Evolutionary conservation across 805 yeast genomes (phyloP).

Genomic region (Zygosaccharomyces siamensis): DNA sequence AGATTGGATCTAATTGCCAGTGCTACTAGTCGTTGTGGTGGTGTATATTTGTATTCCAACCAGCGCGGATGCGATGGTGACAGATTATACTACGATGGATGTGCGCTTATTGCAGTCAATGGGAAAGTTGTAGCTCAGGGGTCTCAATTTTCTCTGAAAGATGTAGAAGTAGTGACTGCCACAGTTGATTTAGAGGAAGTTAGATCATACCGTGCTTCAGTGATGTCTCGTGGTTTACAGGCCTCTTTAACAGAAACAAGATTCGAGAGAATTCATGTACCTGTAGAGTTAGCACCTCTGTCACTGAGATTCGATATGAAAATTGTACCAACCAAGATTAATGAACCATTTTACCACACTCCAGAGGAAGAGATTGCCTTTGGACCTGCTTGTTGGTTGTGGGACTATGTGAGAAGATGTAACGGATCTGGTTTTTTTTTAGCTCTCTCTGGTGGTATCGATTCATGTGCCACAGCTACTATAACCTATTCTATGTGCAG

Average conservation of each 20-base stretch:
- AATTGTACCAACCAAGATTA: constrained; percentile 52
- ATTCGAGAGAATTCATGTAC: constrained; percentile 53
- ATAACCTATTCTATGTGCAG: constrained; percentile 94
- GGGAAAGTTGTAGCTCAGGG: constrained; percentile 93
- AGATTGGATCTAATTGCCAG: constrained; percentile 81
- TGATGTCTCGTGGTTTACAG: constrained; percentile 74
- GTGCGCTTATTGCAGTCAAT: constrained; percentile 89
- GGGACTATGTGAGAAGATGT: constrained; percentile 95
- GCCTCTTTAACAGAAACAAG: constrained; percentile 37
- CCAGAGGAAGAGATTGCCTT: constrained; percentile 97
- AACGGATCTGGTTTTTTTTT: constrained; percentile 86
- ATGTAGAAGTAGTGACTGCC: constrained; percentile 94
- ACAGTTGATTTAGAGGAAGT: constrained; percentile 92
- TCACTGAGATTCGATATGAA: constrained; percentile 55
- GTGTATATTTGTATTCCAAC: constrained; percentile 86
- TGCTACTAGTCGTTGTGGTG: constrained; percentile 96
- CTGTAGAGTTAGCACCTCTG: constrained; percentile 61
- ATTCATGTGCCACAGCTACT: constrained; percentile 94
- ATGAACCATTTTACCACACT: constrained; percentile 54
- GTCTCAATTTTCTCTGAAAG: constrained; percentile 79
- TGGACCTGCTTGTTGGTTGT: constrained; percentile 99
- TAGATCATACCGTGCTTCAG: constrained; percentile 66
- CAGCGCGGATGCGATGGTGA: constrained; percentile 99
- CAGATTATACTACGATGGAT: constrained; percentile 92
- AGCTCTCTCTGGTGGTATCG: constrained; percentile 96